Percentiles rank a stretch among this genome's conserved stretches.
Evolutionary conservation across 495 filamentous ascomycete genomes (phyloP).

Genomic region (Hyphodiscus hymeniophilus): DNA sequence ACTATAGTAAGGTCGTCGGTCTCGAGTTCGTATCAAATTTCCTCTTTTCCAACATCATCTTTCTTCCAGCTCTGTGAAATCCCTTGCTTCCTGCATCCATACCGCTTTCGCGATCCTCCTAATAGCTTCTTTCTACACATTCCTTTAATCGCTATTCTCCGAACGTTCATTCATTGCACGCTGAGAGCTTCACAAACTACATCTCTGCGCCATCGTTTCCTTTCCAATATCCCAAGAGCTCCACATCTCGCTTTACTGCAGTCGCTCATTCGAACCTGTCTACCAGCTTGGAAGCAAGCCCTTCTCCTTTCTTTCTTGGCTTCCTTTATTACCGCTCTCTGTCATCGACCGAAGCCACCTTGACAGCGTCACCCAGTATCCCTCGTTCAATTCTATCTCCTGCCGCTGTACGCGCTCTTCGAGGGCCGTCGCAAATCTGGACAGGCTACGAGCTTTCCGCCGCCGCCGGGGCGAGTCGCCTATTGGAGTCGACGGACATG

Average conservation of each 20-base stretch:
- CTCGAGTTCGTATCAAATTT: background rate
- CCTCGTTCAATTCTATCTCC: background rate
- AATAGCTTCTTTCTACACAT: background rate
- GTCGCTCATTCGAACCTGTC: background rate
- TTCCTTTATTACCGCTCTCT: too few species aligned
- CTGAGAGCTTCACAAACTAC: background rate
- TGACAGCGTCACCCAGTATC: background rate
- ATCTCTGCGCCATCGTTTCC: background rate
- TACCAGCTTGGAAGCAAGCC: too few species aligned
- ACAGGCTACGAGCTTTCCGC: constrained; percentile 20
- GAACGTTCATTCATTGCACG: background rate
- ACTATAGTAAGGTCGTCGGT: background rate
- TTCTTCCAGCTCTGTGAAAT: too few species aligned
- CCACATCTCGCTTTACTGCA: too few species aligned
- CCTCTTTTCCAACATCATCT: too few species aligned
- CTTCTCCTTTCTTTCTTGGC: too few species aligned
- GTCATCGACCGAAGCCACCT: background rate
- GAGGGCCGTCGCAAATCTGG: constrained; percentile 15
- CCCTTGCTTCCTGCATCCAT: too few species aligned
- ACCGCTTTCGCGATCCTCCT: background rate
- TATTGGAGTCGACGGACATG: background rate
- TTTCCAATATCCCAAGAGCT: too few species aligned
- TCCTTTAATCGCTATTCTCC: background rate
- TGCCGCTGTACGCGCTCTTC: background rate
- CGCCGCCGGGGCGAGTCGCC: constrained; percentile 20